These are phyloP conservation scores for Cryphonectria radicalis DNA, from an alignment of 2,329 filamentous ascomycete genomes.

Conservation along the genomic window DNA sequence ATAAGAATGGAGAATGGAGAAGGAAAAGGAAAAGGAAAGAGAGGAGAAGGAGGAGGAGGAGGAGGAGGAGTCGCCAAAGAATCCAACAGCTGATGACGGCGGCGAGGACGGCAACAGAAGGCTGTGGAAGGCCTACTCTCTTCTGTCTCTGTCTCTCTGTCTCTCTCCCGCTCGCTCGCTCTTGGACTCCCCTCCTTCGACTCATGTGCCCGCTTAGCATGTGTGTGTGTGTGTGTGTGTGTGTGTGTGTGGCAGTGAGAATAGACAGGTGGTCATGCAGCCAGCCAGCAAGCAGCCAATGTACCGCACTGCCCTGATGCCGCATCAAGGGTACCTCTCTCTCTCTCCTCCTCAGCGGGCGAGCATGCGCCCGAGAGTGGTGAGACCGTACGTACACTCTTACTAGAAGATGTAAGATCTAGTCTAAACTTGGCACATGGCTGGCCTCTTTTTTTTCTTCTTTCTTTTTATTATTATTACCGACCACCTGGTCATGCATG, in stretches of 20 bases:
- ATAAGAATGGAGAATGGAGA: neutral
- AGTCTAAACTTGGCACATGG: constrained; percentile 10
- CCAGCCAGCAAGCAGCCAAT: neutral
- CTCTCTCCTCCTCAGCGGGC: too few species aligned
- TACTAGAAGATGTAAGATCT: neutral
- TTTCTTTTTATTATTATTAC: neutral
- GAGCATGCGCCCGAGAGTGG: neutral
- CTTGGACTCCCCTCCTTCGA: neutral
- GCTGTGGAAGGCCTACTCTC: constrained; percentile 23
- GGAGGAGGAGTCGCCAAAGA: neutral
- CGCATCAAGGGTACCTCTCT: too few species aligned
- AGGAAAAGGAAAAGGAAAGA: neutral
- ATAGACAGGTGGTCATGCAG: constrained; percentile 6
- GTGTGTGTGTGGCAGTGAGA: neutral
- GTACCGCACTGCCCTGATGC: too few species aligned
- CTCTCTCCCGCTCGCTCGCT: neutral
- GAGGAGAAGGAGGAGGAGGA: neutral
- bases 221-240: neutral
- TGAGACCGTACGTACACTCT: neutral
- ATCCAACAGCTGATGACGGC: constrained; percentile 23
- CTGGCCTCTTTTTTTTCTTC: neutral
- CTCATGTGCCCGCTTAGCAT: neutral
- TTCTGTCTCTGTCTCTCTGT: too few species aligned
- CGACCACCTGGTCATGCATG: too few species aligned
- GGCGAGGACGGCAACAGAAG: constrained; percentile 25